Evolutionary conservation across 2,329 filamentous ascomycete species (phyloP).

Genomic region (Achaetomium macrosporum): DNA sequence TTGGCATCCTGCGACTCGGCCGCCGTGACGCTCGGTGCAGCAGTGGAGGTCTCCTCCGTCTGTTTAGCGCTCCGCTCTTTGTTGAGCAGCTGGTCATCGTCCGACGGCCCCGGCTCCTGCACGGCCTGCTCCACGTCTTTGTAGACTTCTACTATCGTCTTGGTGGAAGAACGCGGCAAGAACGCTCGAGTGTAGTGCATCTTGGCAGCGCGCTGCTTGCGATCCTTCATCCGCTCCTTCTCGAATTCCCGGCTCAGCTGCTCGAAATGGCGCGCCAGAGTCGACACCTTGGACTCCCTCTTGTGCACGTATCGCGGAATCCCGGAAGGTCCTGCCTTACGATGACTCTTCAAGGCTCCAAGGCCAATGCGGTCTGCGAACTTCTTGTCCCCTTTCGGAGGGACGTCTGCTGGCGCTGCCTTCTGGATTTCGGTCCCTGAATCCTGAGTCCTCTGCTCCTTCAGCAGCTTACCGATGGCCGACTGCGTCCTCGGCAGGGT

Average conservation of each 20-base stretch:
- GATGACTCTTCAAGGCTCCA: conserved; percentile 54
- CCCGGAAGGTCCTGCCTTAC: conserved; percentile 60
- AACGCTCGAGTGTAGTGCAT: conserved; percentile 71
- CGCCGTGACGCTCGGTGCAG: conserved; percentile 5
- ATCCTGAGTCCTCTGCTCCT: conserved; percentile 27
- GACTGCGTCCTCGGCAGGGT: conserved; percentile 43
- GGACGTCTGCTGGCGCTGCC: conserved; percentile 32
- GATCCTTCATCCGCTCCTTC: conserved; percentile 83
- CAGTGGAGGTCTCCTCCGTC: conserved; percentile 26
- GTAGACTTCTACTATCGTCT: conserved; percentile 93
- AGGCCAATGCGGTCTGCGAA: conserved; percentile 68
- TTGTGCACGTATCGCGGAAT: conserved; percentile 82
- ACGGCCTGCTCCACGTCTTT: conserved; percentile 90
- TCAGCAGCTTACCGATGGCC: conserved; percentile 36
- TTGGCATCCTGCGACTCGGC: conserved; percentile 14
- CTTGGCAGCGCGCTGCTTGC: conserved; percentile 72
- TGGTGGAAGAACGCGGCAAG: conserved; percentile 80
- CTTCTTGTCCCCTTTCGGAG: conserved; percentile 62
- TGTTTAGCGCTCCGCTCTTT: conserved; percentile 32
- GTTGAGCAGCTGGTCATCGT: conserved; percentile 50
- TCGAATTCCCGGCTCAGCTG: conserved; percentile 95
- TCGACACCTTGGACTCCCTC: conserved; percentile 74
- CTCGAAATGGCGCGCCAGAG: conserved; percentile 92
- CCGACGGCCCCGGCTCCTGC: conserved; percentile 64
- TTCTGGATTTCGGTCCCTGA: conserved; percentile 31